Conservation (phyloP, 148 eudicot species). For the Suaeda aralocaspica region DNA sequence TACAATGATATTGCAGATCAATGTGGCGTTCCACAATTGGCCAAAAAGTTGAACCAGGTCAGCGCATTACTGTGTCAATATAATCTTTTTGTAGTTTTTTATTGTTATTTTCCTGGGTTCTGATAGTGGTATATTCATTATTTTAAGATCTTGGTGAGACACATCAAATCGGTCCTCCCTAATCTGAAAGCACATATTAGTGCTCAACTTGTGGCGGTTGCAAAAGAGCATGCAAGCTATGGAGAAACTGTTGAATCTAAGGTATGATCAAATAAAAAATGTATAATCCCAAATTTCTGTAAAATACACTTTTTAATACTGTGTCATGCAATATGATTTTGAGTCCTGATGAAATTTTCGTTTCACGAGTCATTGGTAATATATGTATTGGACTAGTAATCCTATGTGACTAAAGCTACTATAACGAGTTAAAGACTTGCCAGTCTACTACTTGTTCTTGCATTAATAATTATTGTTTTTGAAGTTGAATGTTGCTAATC, state of each 20-base stretch:
- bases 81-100: neutral
- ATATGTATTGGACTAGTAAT: no score
- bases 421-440: neutral
- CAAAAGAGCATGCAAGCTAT: constrained; percentile 96
- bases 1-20: constrained; percentile 89
- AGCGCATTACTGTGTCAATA: neutral
- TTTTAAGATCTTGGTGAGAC: constrained; percentile 80
- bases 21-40: constrained; percentile 93
- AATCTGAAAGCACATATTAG: constrained; percentile 80
- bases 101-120: neutral
- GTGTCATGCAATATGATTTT: neutral
- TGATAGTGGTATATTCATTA: constrained; percentile 10
- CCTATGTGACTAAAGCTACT: no score
- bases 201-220: constrained; percentile 62
- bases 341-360: neutral
- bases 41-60: constrained; percentile 97
- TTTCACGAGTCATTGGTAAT: neutral
- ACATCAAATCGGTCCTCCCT: constrained; percentile 85
- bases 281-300: neutral
- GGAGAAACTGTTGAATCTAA: constrained; percentile 93
- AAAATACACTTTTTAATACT: no score
- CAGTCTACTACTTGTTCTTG: neutral
- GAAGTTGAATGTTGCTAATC: constrained; percentile 4
- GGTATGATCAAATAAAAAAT: constrained; percentile 47
- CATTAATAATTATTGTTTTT: neutral